Percentiles rank a stretch among this genome's conserved stretches.
phyloP scores from a whole-genome alignment of 371 early-diverging fungal genomes.

The Coelomomyces lativittatus region DNA sequence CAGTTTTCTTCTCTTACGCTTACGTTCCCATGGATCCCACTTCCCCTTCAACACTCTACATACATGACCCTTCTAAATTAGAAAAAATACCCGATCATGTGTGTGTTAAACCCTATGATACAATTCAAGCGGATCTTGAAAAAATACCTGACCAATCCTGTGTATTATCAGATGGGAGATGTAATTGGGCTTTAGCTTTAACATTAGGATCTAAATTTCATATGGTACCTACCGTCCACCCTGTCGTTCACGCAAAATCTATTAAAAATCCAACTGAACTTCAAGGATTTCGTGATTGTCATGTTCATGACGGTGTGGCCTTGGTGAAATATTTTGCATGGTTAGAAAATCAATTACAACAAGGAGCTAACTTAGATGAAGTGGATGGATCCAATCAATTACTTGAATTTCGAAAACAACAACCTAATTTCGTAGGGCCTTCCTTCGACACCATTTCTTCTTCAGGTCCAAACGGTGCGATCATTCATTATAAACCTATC shows the following conservation, averaged over 20 bases:
- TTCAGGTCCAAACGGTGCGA: constrained; percentile 88
- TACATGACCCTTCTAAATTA: constrained; percentile 56
- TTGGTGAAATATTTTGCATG: constrained; percentile 80
- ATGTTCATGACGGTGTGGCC: constrained; percentile 84
- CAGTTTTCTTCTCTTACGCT: constrained; percentile 89
- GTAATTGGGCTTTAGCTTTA: constrained; percentile 49
- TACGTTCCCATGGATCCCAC: constrained; percentile 47
- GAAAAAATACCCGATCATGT: constrained; percentile 38
- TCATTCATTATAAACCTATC: constrained; percentile 94
- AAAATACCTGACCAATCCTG: neutral
- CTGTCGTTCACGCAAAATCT: constrained; percentile 60
- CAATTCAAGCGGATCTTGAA: constrained; percentile 56
- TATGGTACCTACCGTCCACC: constrained; percentile 28
- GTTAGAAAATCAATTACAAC: constrained; percentile 69
- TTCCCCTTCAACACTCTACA: constrained; percentile 62
- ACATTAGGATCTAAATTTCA: constrained; percentile 18
- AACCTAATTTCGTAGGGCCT: constrained; percentile 59
- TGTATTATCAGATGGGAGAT: constrained; percentile 7
- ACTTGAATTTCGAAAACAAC: constrained; percentile 45
- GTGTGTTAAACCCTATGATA: constrained; percentile 48
- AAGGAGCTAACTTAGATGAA: constrained; percentile 39
- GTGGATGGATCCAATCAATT: constrained; percentile 62
- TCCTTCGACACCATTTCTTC: constrained; percentile 95
- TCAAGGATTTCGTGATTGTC: constrained; percentile 80
- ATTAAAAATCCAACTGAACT: constrained; percentile 84